These are phyloP conservation scores for Salix suchowensis DNA, from an alignment of 345 rosid genomes.

Conservation along the genomic window DNA sequence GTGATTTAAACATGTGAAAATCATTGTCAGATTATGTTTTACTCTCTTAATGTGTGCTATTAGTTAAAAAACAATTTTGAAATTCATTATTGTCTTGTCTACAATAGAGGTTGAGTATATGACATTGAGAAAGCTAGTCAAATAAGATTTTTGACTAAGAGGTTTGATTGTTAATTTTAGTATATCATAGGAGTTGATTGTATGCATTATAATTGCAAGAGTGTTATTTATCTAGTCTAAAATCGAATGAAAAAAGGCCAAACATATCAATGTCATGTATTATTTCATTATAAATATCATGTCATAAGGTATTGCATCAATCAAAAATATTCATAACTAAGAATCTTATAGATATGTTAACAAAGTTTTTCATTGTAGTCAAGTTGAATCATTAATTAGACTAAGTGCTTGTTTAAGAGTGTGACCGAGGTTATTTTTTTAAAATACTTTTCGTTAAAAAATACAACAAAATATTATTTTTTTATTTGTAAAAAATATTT, in stretches of 20 bases:
- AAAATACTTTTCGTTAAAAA: fast-evolving
- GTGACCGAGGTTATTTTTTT: fast-evolving
- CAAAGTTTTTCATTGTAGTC: background rate
- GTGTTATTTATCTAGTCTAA: background rate
- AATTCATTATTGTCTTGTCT: background rate
- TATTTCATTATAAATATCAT: background rate
- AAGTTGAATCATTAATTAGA: background rate
- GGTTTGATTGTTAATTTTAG: background rate
- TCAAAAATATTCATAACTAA: background rate
- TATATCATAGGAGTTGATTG: background rate
- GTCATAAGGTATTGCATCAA: background rate
- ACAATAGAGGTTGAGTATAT: background rate
- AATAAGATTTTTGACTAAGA: background rate
- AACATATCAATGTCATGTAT: background rate
- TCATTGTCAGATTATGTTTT: background rate
- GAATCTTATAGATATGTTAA: background rate
- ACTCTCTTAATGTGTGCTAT: background rate
- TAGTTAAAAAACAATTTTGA: background rate
- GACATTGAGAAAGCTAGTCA: background rate
- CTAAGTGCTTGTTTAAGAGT: fast-evolving
- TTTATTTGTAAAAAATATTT: no score
- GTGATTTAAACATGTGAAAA: background rate
- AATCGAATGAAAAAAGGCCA: background rate
- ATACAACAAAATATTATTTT: no score
- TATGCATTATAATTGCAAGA: background rate